Evolutionary conservation across 129 eudicot species (phyloP).

Genomic region (Arctium lappa): DNA sequence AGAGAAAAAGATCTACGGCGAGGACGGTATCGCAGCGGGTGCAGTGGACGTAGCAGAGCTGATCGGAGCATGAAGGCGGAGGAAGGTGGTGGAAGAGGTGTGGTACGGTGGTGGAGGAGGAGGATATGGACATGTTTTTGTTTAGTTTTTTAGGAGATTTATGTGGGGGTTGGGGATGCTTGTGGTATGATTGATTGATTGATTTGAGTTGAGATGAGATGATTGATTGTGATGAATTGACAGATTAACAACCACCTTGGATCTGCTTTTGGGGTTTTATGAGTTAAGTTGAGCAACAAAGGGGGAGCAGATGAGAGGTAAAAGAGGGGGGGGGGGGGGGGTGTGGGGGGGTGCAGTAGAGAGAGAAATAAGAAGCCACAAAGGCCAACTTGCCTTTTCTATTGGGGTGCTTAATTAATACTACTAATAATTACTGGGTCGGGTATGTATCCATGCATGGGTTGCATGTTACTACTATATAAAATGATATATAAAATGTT

Average conservation of each 20-base stretch:
- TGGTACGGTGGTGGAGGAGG: slow-evolving; percentile 37
- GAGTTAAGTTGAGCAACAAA: slow-evolving; percentile 22
- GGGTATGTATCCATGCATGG: slow-evolving; percentile 26
- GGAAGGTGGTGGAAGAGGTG: slow-evolving; percentile 47
- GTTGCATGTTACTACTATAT: slow-evolving; percentile 13
- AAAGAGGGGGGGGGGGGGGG: slow-evolving; percentile 9
- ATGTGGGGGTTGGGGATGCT: slow-evolving; percentile 23
- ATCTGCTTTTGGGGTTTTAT: slow-evolving; percentile 44
- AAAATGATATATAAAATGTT: not conserved
- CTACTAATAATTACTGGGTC: slow-evolving; percentile 13
- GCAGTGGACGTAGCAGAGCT: slow-evolving; percentile 68
- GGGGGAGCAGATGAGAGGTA: slow-evolving; percentile 29
- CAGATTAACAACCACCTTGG: slow-evolving; percentile 55
- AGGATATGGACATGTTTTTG: slow-evolving; percentile 40
- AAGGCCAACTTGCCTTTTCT: slow-evolving; percentile 9
- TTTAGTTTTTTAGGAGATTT: slow-evolving; percentile 5
- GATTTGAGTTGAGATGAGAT: slow-evolving; percentile 29
- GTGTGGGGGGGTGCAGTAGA: slow-evolving; percentile 25
- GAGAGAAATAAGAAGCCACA: slow-evolving; percentile 14
- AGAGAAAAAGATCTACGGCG: slow-evolving; percentile 20
- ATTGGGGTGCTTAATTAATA: slow-evolving; percentile 21
- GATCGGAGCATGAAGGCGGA: slow-evolving; percentile 46
- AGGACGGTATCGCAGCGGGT: slow-evolving; percentile 64
- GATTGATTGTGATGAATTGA: slow-evolving; percentile 49
- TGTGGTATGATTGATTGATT: slow-evolving; percentile 57